These are phyloP conservation scores for Citrus trifoliata DNA, from an alignment of 345 rosid species.

Conservation along the genomic window DNA sequence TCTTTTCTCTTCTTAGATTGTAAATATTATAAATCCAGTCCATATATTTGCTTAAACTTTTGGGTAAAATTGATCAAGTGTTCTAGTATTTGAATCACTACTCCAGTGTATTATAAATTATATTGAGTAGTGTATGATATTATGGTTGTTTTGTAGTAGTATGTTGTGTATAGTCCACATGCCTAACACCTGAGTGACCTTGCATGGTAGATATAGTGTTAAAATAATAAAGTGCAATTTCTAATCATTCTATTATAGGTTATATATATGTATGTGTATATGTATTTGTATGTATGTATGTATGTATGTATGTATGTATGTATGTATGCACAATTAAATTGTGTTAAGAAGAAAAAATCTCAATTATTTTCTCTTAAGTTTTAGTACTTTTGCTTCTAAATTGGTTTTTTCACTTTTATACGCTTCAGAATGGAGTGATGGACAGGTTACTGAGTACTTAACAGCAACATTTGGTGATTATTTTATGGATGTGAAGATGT, in stretches of 20 bases:
- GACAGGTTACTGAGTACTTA: constrained; percentile 89
- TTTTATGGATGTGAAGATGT: constrained; percentile 93
- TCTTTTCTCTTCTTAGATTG: neutral
- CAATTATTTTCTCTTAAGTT: neutral
- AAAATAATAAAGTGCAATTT: neutral
- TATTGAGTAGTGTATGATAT: neutral
- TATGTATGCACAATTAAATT: neutral
- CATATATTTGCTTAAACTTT: neutral
- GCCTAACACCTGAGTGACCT: neutral
- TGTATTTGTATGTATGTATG: neutral
- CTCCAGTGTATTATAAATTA: neutral
- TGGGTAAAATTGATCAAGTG: neutral
- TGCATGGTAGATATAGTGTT: neutral
- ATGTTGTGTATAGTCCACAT: neutral
- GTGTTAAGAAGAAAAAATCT: neutral
- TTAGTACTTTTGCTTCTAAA: constrained; percentile 9
- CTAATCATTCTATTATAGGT: neutral
- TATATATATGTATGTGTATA: neutral
- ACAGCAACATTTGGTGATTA: constrained; percentile 97
- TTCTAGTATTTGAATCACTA: neutral
- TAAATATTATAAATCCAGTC: neutral
- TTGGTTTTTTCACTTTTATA: constrained; percentile 17
- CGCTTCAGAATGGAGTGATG: constrained; percentile 92
- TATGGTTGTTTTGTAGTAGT: neutral
- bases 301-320: neutral